These are phyloP conservation scores for Rhynchosporium secalis DNA, from an alignment of 2,329 filamentous ascomycete species.

Conservation along the genomic window DNA sequence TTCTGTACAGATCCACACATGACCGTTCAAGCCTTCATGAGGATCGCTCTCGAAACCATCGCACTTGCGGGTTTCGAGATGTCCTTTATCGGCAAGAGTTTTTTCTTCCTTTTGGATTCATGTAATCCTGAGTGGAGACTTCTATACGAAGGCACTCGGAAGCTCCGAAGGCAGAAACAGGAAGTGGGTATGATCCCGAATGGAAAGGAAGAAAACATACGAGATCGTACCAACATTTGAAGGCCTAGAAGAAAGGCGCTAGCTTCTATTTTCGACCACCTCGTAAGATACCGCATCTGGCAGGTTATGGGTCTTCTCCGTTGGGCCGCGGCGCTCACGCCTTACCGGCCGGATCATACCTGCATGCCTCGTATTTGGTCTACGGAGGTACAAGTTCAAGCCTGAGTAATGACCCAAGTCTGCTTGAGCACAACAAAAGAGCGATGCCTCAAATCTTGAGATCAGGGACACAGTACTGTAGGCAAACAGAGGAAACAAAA, in stretches of 20 bases:
- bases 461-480: too few species aligned
- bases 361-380: not conserved
- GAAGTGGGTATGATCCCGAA: constrained; percentile 4
- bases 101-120: not conserved
- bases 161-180: not conserved
- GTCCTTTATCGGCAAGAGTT: constrained; percentile 7
- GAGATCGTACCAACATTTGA: not conserved
- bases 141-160: not conserved
- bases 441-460: too few species aligned
- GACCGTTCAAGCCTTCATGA: not conserved
- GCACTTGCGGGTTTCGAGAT: constrained; percentile 5
- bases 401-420: too few species aligned
- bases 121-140: too few species aligned
- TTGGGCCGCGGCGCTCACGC: not conserved
- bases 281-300: constrained; percentile 5
- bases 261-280: not conserved
- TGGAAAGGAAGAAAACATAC: not conserved
- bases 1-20: not conserved
- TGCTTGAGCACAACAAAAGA: too few species aligned
- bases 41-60: not conserved
- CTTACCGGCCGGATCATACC: not conserved
- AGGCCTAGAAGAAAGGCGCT: not conserved
- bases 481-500: too few species aligned
- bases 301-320: constrained; percentile 6
- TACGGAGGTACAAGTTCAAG: too few species aligned